Base-by-base conservation (phyloP, 2,329 filamentous ascomycete genomes). In the Orbilia javanica region DNA sequence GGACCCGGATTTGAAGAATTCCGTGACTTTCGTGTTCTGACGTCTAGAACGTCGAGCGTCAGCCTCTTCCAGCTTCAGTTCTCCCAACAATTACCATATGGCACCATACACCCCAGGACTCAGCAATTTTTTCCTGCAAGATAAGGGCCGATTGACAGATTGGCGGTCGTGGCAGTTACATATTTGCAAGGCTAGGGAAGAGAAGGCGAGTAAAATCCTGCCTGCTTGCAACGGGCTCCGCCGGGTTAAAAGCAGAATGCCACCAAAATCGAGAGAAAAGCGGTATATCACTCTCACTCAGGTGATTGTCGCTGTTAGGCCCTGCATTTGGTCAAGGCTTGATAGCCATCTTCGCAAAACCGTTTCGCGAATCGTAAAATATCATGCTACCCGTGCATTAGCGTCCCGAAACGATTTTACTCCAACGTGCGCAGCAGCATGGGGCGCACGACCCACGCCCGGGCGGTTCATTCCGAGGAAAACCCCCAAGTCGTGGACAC, bases 331-430 rank as follows among this genome's bases (percentile, higher is more conserved):
- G 62, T 36, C 53, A 60, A 50, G 50, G 64, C 60, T 60, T 66
- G 57, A 71, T 62, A 69, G 64, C 11, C 71, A 64, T 46, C 64
- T 50, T 48, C 44, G 27, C 39, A 66, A 71, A 73, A 68, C 57
- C 36, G 53, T 36, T 68, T 78, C 74, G 74, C 74, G 67, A 72
- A 78, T 78, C 73, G 67, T 63, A 66, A 42, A 62, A 67, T 57
- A 71, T 78, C 74, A 78, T 67, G 74, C 74, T 67, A 78, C 74
- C 74, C 62, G 74, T 72, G 67, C 74, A 78, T 78, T 78, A 78
- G 74, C 67, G 50, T 72, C 74, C 74, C 74, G 74, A 64, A 42
- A 44, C 31, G 29, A 36, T 57, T 29, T 36, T 10, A 36, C 34
- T 20, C 27, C 29, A 50, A 48, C 46, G 63, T 36, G n/a, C 29